A percentile compares a stretch with the other conserved stretches of the same genome.
Conservation (phyloP, 768 basidiomycete genomes). For the Boletus sp. region DNA sequence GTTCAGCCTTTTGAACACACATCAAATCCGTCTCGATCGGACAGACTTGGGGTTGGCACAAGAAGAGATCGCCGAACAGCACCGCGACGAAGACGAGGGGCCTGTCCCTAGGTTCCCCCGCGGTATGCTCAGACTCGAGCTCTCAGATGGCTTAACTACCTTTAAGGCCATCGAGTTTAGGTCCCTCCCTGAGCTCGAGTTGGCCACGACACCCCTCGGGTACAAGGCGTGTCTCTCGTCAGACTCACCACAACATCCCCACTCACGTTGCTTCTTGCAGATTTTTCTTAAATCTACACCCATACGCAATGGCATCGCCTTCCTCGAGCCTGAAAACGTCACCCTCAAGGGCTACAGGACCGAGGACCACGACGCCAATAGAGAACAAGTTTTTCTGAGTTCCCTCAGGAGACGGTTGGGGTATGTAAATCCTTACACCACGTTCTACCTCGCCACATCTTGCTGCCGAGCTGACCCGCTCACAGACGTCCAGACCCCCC, state of each 20-base stretch:
- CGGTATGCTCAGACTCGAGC: slow-evolving; percentile 69
- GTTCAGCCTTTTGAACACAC: slow-evolving; percentile 69
- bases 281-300: slow-evolving; percentile 67
- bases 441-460: not conserved
- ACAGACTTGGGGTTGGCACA: slow-evolving; percentile 45
- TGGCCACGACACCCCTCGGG: slow-evolving; percentile 79
- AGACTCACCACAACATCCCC: not conserved
- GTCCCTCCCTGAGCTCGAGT: slow-evolving; percentile 56
- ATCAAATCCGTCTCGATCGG: slow-evolving; percentile 60
- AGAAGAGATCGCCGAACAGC: slow-evolving; percentile 45
- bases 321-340: slow-evolving; percentile 71
- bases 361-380: slow-evolving; percentile 61
- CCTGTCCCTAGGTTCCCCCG: slow-evolving; percentile 81
- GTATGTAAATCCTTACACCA: slow-evolving; percentile 40
- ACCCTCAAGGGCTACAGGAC: slow-evolving; percentile 58
- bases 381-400: slow-evolving; percentile 57
- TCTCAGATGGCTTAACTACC: slow-evolving; percentile 73
- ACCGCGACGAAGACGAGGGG: slow-evolving; percentile 58
- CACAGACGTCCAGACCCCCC: slow-evolving; percentile 28
- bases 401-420: slow-evolving; percentile 64
- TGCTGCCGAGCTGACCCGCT: not conserved
- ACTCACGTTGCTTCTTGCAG: slow-evolving; percentile 35
- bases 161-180: slow-evolving; percentile 81
- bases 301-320: slow-evolving; percentile 68
- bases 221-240: slow-evolving; percentile 58